These are phyloP conservation scores for Aspergillus latus DNA, from an alignment of 2,329 filamentous ascomycete genomes.

Conservation along the genomic window DNA sequence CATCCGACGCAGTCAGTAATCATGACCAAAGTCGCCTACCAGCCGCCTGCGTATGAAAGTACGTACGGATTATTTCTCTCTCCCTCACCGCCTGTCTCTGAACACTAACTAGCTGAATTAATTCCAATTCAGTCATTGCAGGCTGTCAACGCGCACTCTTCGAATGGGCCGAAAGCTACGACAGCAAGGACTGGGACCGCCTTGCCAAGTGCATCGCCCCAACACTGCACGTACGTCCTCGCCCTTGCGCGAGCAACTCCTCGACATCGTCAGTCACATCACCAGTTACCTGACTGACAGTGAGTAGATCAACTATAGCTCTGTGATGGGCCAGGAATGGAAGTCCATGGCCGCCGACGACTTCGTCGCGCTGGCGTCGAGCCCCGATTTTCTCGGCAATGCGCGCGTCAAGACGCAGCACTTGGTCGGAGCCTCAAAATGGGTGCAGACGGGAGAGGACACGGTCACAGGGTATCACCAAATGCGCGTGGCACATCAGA, in stretches of 20 bases:
- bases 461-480: neutral
- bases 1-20: neutral
- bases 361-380: neutral
- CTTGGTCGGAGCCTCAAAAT: neutral
- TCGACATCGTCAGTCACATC: no score
- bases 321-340: neutral
- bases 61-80: neutral
- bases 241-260: no score
- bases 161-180: neutral
- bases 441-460: neutral
- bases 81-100: no score
- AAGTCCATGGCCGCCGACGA: neutral
- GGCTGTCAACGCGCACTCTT: neutral
- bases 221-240: neutral
- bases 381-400: neutral
- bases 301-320: neutral
- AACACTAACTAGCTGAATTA: no score
- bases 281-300: no score
- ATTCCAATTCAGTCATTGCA: neutral
- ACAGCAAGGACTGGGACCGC: neutral
- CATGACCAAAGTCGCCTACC: neutral
- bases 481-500: neutral
- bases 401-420: neutral
- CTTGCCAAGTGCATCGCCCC: neutral
- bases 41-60: neutral